Percentiles rank a stretch among this genome's conserved stretches.
These are phyloP conservation scores for Penicillium odoratum DNA, from an alignment of 495 filamentous ascomycete genomes.

Conservation along the genomic window DNA sequence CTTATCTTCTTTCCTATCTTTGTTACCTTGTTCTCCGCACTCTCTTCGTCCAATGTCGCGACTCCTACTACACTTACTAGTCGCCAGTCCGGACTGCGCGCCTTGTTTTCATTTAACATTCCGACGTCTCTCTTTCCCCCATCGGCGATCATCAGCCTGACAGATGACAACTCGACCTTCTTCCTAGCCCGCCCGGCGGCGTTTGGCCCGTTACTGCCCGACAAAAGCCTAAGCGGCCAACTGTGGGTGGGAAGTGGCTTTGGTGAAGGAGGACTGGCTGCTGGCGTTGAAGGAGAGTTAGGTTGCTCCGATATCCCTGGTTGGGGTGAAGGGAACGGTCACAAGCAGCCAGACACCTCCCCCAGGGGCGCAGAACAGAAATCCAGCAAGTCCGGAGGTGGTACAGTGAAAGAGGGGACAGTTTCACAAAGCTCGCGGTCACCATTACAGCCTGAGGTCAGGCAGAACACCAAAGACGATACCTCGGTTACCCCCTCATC, in stretches of 20 bases:
- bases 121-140: constrained; percentile 85
- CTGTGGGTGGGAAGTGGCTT: constrained; percentile 91
- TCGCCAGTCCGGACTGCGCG: constrained; percentile 47
- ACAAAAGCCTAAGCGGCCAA: constrained; percentile 75
- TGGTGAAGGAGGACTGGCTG: constrained; percentile 62
- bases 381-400: constrained; percentile 29
- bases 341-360: constrained; percentile 30
- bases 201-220: constrained; percentile 80
- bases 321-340: constrained; percentile 63
- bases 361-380: constrained; percentile 30
- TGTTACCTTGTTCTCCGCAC: constrained; percentile 51
- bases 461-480: constrained; percentile 23
- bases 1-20: constrained; percentile 56
- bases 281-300: constrained; percentile 75
- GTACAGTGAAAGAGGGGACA: constrained; percentile 22
- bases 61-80: constrained; percentile 42
- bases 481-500: constrained; percentile 28
- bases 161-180: constrained; percentile 96
- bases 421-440: constrained; percentile 25
- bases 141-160: constrained; percentile 91
- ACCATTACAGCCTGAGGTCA: constrained; percentile 29
- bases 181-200: constrained; percentile 91
- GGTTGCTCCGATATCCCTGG: constrained; percentile 97
- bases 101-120: constrained; percentile 64
- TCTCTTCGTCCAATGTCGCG: constrained; percentile 42